Conservation (phyloP, 139 green algal genomes). For the Chlorella sp. region DNA sequence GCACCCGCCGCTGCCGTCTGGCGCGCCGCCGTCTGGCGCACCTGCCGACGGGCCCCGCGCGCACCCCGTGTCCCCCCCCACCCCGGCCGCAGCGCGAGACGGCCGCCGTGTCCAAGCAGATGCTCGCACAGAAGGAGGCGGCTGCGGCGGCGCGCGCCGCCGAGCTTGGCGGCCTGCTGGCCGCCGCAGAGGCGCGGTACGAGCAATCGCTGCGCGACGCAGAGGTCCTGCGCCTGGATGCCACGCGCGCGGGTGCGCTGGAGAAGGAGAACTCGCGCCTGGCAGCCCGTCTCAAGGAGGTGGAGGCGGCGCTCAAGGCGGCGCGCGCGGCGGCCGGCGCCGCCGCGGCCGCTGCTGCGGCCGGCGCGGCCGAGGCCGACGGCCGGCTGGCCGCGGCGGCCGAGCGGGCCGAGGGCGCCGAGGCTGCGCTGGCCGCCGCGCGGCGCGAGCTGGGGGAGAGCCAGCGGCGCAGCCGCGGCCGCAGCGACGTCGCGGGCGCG, state of each 20-base stretch:
- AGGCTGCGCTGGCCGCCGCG: background rate
- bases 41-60: no score
- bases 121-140: background rate
- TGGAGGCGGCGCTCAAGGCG: background rate
- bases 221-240: background rate
- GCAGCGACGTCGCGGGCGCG: no score
- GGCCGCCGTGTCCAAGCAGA: background rate
- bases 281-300: background rate
- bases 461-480: no score
- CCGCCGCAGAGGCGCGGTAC: background rate
- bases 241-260: background rate
- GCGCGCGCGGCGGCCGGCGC: background rate
- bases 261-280: constrained; percentile 15
- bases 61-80: no score
- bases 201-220: background rate
- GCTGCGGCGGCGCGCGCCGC: background rate
- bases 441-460: constrained; percentile 6
- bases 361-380: background rate
- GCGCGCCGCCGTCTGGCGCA: no score
- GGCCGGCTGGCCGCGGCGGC: background rate
- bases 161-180: background rate
- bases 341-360: background rate
- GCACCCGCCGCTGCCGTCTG: no score
- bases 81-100: no score
- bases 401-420: background rate